A percentile compares a stretch with the other conserved stretches of the same genome.
These are phyloP conservation scores for Magnaporthiopsis rhizophila DNA, from an alignment of 2,329 filamentous ascomycete species.

Conservation along the genomic window DNA sequence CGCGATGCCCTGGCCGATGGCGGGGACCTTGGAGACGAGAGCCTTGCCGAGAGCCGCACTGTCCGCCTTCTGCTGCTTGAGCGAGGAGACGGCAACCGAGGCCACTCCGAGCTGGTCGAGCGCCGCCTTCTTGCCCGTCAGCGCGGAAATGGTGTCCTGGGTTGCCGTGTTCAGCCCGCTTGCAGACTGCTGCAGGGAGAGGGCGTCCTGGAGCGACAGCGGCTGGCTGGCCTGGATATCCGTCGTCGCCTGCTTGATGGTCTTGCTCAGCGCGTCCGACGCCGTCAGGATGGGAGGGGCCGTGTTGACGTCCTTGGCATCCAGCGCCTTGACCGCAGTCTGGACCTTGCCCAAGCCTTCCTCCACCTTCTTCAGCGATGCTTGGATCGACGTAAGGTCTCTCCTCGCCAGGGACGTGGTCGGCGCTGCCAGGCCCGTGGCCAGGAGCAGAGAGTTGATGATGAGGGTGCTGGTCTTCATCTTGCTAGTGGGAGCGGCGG, in stretches of 20 bases:
- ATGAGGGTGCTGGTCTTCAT: slow-evolving; percentile 1
- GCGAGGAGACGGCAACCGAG: slow-evolving; percentile 16
- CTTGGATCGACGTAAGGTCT: slow-evolving; percentile 45
- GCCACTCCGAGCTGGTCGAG: slow-evolving; percentile 20
- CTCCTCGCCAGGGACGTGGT: slow-evolving; percentile 37
- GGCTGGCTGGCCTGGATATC: slow-evolving; percentile 20
- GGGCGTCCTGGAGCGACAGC: slow-evolving; percentile 17
- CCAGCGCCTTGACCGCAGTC: slow-evolving; percentile 12
- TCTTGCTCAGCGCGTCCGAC: slow-evolving; percentile 8
- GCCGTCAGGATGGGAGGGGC: neutral
- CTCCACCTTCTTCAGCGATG: slow-evolving; percentile 49
- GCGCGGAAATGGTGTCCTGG: slow-evolving; percentile 14
- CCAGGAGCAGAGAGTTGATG: slow-evolving; percentile 5
- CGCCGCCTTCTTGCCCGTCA: slow-evolving; percentile 18
- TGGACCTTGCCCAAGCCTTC: slow-evolving; percentile 48
- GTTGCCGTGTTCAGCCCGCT: slow-evolving; percentile 14
- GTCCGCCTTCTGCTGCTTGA: slow-evolving; percentile 17
- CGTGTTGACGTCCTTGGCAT: neutral
- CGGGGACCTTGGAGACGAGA: slow-evolving; percentile 20
- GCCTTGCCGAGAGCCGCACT: slow-evolving; percentile 25
- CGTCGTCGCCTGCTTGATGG: slow-evolving; percentile 15
- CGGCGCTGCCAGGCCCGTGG: slow-evolving; percentile 28
- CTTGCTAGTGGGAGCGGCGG: neutral
- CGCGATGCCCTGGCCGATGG: slow-evolving; percentile 19
- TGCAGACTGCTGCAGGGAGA: slow-evolving; percentile 17